Evolutionary conservation across 306 rosid species (phyloP), one percentile per base, ranked within the genome.

Genomic region (Ormosia semicastrata): DNA sequence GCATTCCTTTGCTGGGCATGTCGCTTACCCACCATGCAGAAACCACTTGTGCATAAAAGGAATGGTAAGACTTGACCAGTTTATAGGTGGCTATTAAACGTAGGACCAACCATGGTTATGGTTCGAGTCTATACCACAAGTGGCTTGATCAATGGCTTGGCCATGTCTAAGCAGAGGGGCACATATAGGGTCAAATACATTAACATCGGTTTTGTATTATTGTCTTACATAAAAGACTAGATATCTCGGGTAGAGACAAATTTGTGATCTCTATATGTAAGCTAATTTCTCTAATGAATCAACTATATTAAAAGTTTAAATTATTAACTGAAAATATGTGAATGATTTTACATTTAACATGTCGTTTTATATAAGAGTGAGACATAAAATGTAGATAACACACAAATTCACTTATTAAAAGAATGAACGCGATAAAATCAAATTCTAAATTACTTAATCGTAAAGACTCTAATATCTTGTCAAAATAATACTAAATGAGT

Each of bases 1-100:
- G 62, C 80, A 85, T 63, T 33, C 82, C 75, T 64, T 78, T 39
- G 86, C 41, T 80, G 40, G 70, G 72, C 81, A 83, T 90, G 97
- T 85, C 90, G 87, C 92, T 88, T 7, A 87, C 85, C 94, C 71
- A 94, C 94, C 91, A 83, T 81, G 97, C 97, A 90, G 14, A 83
- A 82, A 4, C 63, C 85, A 87, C 85, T 62, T 77, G 81, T 59
- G 54, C 34, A 56, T 17, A 33, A 32, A 64, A 43, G 53, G 64
- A 77, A 50, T 32, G 44, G 67, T 32, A 6, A 15, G 78, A 75
- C 62, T 66, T 49, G n/a, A 76, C 74, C 72, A 70, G 6, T 71
- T 77, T 63, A 13, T 77, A 17, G 75, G 68, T 73, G 83, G 82
- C 84, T 75, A 76, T 77, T 78, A 47, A 76, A 7, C 39, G 82